Base-by-base conservation (phyloP, 331 rosid species). In the Rosa hybrid region DNA sequence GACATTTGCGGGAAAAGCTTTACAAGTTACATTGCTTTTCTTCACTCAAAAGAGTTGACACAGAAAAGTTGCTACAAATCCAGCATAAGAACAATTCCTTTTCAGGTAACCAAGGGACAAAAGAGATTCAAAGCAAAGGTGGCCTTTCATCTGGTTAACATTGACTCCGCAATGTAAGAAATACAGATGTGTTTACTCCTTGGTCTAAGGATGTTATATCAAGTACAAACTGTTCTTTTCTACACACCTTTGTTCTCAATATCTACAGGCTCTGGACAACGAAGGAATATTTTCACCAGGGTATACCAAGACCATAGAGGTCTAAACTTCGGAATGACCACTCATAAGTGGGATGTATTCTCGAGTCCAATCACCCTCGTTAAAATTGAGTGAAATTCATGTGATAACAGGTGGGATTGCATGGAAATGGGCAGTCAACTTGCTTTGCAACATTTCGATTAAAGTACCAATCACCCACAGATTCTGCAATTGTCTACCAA, bases 381-480 rank as follows among this genome's bases (percentile, higher is more conserved):
- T 83, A 81, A 81, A 91, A 86, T 82, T 80, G 38, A 71, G 83
- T 83, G 81, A 90, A 84, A 80, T 87, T 88, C 96, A 85, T 78
- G 87, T 93, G 82, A 81, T 82, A 80, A 82, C 97, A 95, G 76
- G 97, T 91, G 80, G 98, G 99, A 81, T 95, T 90, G 91, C 98
- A 95, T 42, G 98, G 90, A 88, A 82, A 95, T 63, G 98, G 89
- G 81, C 98, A 90, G 84, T 95, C 98, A 56, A 93, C 86, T 80
- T 77, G 90, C 84, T 91, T 93, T 69, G 71, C 76, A 44, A 59
- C 81, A 75, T 80, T 78, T 48, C 91, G 84, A 67, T 83, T 56
- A 74, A 95, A 93, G 86, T 82, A 95, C 97, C 99, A 95, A 84
- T 91, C 93, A 34, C 90, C 94, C 56, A 91, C 96, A 77, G 94